Base-by-base conservation (phyloP, 2,329 filamentous ascomycete genomes). In the Epichloe elymi region DNA sequence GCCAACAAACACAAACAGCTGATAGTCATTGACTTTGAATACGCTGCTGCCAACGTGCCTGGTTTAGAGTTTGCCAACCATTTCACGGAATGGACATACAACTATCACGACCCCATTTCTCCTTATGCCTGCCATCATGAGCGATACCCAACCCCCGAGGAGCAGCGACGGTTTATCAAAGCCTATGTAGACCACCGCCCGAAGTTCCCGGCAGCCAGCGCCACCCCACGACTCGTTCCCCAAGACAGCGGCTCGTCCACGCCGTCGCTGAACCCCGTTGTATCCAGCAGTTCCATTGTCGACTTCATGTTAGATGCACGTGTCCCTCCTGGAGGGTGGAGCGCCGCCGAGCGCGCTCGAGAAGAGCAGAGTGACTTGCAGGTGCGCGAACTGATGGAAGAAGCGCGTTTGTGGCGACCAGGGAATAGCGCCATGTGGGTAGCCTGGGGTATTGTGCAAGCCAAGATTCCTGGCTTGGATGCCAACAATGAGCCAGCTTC, bases 61-160 rank as follows among this genome's bases (percentile, higher is more conserved):
- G 93, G 89, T 1, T 74, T 88, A 15, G 93, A 98, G 67, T 97
- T 98, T 64, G 93, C 89, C 52, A 98, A 98, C 65, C 93, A 98
- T 68, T 98, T 98, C 68, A 86, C 88, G 1, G 93, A 98, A 69
- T 98, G 93, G 93, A 86, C 88, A 59, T 97, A 97, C 74, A 91
- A 98, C 68, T 98, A 98, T 68, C 90, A 96, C 64, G 83, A 93
- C 63, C 67, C 79, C 3, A 70, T 73, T 30, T 70, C 69, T 35
- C 73, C 88, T 0, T 81, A 80, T 70, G 79, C 74, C 26, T 91
- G 87, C 73, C 81, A 84, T 60, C 78, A 78, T 5, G 70, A 71
- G 49, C 67, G 71, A 49, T 98, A 95, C 67, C 93, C 93, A 0
- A 88, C 75, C 69, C 69, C 75, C 0, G 86, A 90, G 51, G 85